Evolutionary conservation across 2,329 filamentous ascomycete genomes (phyloP), one percentile per base, ranked within the genome.

Genomic region (Cercospora zeae-maydis): DNA sequence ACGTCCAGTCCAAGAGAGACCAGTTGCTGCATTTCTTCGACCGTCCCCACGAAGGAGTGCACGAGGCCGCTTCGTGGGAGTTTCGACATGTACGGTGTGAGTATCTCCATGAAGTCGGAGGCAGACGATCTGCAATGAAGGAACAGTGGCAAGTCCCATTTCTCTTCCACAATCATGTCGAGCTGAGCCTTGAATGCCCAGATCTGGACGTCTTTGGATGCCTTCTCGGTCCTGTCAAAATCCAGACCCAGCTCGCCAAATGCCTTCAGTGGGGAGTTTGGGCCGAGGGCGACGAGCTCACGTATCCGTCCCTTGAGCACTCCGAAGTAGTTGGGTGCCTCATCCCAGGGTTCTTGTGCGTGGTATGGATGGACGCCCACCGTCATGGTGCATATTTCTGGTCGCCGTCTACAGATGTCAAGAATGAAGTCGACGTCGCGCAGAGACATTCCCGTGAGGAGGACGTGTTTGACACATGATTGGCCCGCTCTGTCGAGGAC

Each of bases 361-460:
- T 84, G 79, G 60, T 84, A 83, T 0, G 81, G 81, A 61, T 83
- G 82, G 3, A 83, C 75, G 1, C 82, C 81, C 9, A 83, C 73
- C 1, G 81, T 83, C 61, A 81, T 70, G 10, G 73, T 78, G 63
- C 80, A 81, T 37, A 71, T 69, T 7, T 65, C 42, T 21, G 67
- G 68, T n/a, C 64, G 58, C 27, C 47, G 56, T 9, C 60, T 64
- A 4, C 71, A 73, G 10, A 75, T 67, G 2, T 62, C 65, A 6
- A 67, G 59, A 39, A 73, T 72, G 61, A 66, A 58, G 0, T 74
- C 74, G 70, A 80, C 76, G 62, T 79, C 78, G 3, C 77, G 76
- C 30, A 78, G 64, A 66, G 79, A 78, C 72, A 75, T 75, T 47
- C 73, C 71, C 5, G 74, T 75, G 6, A 75, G 66, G 65, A 75